Base-by-base conservation (phyloP, 371 early-diverging fungal genomes). In the Batkoa obscura region DNA sequence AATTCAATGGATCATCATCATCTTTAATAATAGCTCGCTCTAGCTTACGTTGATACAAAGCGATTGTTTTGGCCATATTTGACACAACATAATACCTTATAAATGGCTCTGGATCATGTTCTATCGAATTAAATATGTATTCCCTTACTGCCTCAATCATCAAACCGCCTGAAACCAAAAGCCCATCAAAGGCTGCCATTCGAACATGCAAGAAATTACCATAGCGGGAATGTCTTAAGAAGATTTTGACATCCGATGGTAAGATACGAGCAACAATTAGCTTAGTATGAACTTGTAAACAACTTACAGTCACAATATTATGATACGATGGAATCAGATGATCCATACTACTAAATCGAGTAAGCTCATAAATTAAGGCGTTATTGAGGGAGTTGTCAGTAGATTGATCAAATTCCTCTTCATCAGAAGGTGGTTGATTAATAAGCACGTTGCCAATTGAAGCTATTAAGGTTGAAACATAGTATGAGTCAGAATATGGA, bases 281-380 rank as follows among this genome's bases (percentile, higher is more conserved):
- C 34, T 37, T 55, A 31, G 49, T 58, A 9, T 37, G 54, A 17
- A 54, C 0, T 38, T 41, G 43, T 34, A 93, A 62, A 58, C 86
- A 88, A 9, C 79, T 72, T 4, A 78, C 74, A 0, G 93, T 90
- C 12, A 94, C 72, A 0, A 80, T 68, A 58, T 92, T 91, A 58
- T 86, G 87, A 62, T 83, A 87, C 0, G 90, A 84, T 1, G 90
- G 88, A 23, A 86, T 76, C 31, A 90, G 67, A 63, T 78, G 72
- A 61, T 94, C 94, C 30, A 84, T 66, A 0, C 75, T 77, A 2
- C 84, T 71, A 63, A 86, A 81, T 3, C 93, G 76, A 55, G 88
- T 80, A 17, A 93, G 80, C 62, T 86, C 88, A 4, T 69, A 67
- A 41, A 84, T 70, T 5, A 83, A 70, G 3, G 68, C 72, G 3